Evolutionary conservation across 352 stramenopile genomes (phyloP).

Genomic region (Plasmopara halstedii): DNA sequence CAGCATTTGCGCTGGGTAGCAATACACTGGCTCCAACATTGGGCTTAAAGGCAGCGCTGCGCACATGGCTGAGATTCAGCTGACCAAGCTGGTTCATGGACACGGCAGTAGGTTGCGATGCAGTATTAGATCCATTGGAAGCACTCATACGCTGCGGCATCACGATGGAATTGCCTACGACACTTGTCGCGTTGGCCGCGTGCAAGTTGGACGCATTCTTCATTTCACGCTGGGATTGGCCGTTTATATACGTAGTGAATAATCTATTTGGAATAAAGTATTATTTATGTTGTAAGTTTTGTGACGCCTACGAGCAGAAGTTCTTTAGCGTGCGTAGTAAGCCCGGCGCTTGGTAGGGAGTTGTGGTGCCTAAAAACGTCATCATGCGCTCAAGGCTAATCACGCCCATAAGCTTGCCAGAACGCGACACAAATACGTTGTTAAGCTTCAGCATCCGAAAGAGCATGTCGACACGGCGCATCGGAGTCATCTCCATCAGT

Average conservation of each 20-base stretch:
- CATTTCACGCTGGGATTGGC: slow-evolving; percentile 8
- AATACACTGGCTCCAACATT: slow-evolving; percentile 21
- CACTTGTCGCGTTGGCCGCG: slow-evolving; percentile 70
- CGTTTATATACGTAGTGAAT: background rate
- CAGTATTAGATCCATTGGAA: slow-evolving; percentile 21
- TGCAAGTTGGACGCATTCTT: slow-evolving; percentile 68
- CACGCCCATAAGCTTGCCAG: slow-evolving; percentile 63
- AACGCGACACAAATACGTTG: slow-evolving; percentile 81
- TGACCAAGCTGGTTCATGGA: slow-evolving; percentile 27
- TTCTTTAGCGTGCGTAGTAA: slow-evolving; percentile 38
- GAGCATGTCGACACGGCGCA: slow-evolving; percentile 75
- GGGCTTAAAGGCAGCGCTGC: slow-evolving; percentile 64
- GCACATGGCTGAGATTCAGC: slow-evolving; percentile 62
- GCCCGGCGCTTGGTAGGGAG: slow-evolving; percentile 50
- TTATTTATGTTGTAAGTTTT: background rate
- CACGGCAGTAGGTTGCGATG: slow-evolving; percentile 12
- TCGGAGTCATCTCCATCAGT: slow-evolving; percentile 78
- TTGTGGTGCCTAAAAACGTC: slow-evolving; percentile 67
- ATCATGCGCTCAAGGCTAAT: slow-evolving; percentile 76
- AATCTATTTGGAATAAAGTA: background rate
- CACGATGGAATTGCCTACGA: slow-evolving; percentile 70
- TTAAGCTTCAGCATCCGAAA: slow-evolving; percentile 88
- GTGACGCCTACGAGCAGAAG: slow-evolving; percentile 13
- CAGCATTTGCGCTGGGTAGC: slow-evolving; percentile 16
- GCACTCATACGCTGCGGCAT: slow-evolving; percentile 44